Percentiles rank a stretch among this genome's conserved stretches.
These are phyloP conservation scores for Teratosphaeria viscida DNA, from an alignment of 2,329 filamentous ascomycete species.

Conservation along the genomic window DNA sequence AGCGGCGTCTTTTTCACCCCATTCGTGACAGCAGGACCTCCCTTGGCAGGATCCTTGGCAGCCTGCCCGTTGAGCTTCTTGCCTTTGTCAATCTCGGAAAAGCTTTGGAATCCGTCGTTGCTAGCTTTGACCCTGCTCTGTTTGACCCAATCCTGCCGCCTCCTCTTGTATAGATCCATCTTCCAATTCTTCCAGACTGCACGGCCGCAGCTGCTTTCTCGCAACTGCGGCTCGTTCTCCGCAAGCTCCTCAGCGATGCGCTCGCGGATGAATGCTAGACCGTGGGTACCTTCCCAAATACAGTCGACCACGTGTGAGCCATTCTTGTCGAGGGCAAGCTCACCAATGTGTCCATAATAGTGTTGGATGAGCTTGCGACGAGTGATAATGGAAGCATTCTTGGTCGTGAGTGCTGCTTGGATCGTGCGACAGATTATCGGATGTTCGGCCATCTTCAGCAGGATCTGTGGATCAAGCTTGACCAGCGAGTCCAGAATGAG, in stretches of 20 bases:
- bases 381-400: conserved; percentile 45
- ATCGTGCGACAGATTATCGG: conserved; percentile 49
- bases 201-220: conserved; percentile 55
- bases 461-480: conserved; percentile 40
- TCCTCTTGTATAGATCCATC: conserved; percentile 59
- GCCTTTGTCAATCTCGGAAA: conserved; percentile 33
- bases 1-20: conserved; percentile 37
- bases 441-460: conserved; percentile 55
- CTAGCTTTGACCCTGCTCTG: conserved; percentile 45
- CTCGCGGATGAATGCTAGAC: conserved; percentile 57
- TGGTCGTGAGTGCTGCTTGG: conserved; percentile 50
- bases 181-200: conserved; percentile 66
- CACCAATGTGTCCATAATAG: conserved; percentile 51
- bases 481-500: conserved; percentile 55
- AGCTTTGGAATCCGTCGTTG: conserved; percentile 40
- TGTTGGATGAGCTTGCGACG: conserved; percentile 54
- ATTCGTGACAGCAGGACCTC: background rate
- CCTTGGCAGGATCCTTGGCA: background rate
- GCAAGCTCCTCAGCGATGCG: conserved; percentile 54
- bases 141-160: conserved; percentile 52
- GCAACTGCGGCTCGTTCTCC: conserved; percentile 47
- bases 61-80: conserved; percentile 6
- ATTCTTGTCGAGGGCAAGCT: conserved; percentile 49
- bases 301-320: conserved; percentile 60
- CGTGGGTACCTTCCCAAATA: conserved; percentile 53